Percentiles rank a stretch among this genome's conserved stretches.
These are phyloP conservation scores for Paecilomyces sp. DNA, from an alignment of 2,329 filamentous ascomycete genomes.

Conservation along the genomic window DNA sequence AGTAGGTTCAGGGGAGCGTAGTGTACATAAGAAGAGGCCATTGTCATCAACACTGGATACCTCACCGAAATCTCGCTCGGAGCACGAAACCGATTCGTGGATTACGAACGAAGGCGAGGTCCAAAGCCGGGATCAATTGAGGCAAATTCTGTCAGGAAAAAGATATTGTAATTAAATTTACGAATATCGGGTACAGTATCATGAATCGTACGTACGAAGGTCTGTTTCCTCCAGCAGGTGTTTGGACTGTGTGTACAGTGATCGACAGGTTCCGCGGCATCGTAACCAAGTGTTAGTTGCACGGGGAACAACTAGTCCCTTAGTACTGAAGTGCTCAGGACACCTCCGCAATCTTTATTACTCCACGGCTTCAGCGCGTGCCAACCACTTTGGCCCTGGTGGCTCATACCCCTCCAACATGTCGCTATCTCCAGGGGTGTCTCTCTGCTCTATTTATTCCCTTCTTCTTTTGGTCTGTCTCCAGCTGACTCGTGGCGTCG, in stretches of 20 bases:
- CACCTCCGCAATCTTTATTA: neutral
- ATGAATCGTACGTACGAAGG: neutral
- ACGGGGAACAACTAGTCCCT: neutral
- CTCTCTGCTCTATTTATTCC: neutral
- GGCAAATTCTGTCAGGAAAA: neutral
- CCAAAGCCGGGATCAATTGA: neutral
- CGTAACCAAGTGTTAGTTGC: neutral
- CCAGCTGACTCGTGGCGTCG: constrained; percentile 12
- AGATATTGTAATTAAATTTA: neutral
- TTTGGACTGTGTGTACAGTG: neutral
- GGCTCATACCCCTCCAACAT: constrained; percentile 6
- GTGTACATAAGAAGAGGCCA: neutral
- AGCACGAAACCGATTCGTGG: neutral
- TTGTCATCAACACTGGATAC: neutral
- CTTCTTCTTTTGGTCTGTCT: neutral
- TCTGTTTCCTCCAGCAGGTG: neutral
- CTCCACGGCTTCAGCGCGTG: neutral
- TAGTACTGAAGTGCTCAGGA: neutral
- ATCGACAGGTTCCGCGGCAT: neutral
- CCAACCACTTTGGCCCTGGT: constrained; percentile 2
- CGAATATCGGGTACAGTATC: neutral
- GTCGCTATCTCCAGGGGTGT: constrained; percentile 1
- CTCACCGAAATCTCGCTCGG: neutral
- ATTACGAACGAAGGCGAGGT: neutral
- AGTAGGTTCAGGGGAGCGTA: neutral